Conservation (phyloP, 306 rosid species). For the Vicia villosa region DNA sequence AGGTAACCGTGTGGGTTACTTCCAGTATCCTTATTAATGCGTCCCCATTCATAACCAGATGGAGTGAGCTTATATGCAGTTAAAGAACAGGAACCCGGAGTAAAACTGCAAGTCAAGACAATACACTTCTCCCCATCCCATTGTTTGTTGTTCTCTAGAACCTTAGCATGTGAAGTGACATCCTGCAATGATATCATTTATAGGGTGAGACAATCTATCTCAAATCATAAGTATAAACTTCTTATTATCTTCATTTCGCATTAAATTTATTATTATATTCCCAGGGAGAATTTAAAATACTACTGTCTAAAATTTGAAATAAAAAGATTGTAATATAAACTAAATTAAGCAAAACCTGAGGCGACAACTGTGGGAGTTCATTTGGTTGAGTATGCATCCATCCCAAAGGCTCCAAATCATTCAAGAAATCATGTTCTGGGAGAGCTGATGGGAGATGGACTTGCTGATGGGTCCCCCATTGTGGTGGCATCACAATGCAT, state of each 20-base stretch:
- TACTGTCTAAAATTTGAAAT: no score
- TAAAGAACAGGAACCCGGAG: slow-evolving; percentile 97
- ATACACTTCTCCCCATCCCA: slow-evolving; percentile 99
- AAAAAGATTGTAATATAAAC: not conserved
- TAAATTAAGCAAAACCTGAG: slow-evolving; percentile 60
- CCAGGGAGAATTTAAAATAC: no score
- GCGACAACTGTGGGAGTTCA: slow-evolving; percentile 95
- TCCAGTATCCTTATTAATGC: slow-evolving; percentile 88
- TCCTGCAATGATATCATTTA: slow-evolving; percentile 62
- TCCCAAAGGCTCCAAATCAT: slow-evolving; percentile 96
- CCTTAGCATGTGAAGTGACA: slow-evolving; percentile 89
- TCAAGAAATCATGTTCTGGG: slow-evolving; percentile 95
- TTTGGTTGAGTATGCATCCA: slow-evolving; percentile 99
- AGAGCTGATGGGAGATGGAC: slow-evolving; percentile 92
- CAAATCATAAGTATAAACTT: not conserved
- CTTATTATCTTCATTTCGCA: no score
- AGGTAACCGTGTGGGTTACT: slow-evolving; percentile 99
- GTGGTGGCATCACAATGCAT: slow-evolving; percentile 96
- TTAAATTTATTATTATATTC: no score
- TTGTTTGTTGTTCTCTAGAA: slow-evolving; percentile 93
- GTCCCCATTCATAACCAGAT: slow-evolving; percentile 99
- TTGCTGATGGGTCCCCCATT: slow-evolving; percentile 98
- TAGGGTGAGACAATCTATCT: slow-evolving; percentile 17
- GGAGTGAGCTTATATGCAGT: slow-evolving; percentile 96
- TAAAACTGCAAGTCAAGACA: slow-evolving; percentile 94